Evolutionary conservation across 495 filamentous ascomycete genomes (phyloP), one percentile per base, ranked within the genome.

Genomic region (Bathelium albidoporum): DNA sequence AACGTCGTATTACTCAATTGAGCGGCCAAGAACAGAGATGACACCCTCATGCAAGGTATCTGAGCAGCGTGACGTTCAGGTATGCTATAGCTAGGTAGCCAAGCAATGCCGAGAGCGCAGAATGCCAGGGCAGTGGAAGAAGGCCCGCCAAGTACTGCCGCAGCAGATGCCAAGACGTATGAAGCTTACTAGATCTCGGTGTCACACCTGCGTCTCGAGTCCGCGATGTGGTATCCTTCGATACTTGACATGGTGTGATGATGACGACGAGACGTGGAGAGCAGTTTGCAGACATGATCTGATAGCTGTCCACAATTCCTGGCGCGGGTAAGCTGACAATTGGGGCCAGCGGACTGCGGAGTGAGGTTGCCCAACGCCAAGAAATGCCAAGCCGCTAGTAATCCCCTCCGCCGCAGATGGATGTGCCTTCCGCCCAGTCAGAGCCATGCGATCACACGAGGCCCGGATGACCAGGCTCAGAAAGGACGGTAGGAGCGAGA

Each of bases 361-460:
- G 9, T 5, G 9, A 20, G 49, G 22, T 29, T 26, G 0, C 9
- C 2, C 12, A 12, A n/a, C 43, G 43, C 43, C 43, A 49, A 49
- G 49, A 55, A 26, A 55, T 55, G 49, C 49, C 49, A 55, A 55
- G 49, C 49, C 49, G 49, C 49, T 55, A 55, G 24, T 7, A 28
- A 7, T 29, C 49, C 29, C 49, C 24, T 55, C 49, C 49, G 49
- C 49, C 49, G 49, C 24, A 9, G 20, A n/a, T 9, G 16, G 5
- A 16, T 24, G 24, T 28, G 20, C 5, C 49, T n/a, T 55, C 49
- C 49, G 49, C 49, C 49, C 49, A 55, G 49, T 55, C 12, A 55
- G 49, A 55, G 16, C 22, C 22, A 9, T 2, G 16, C n/a, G 24
- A 55, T 55, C 5, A 10, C 24, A 12, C 11, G 16, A 5, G 12